These are phyloP conservation scores for Podaxis rugospora DNA, from an alignment of 768 basidiomycete species.

Conservation along the genomic window DNA sequence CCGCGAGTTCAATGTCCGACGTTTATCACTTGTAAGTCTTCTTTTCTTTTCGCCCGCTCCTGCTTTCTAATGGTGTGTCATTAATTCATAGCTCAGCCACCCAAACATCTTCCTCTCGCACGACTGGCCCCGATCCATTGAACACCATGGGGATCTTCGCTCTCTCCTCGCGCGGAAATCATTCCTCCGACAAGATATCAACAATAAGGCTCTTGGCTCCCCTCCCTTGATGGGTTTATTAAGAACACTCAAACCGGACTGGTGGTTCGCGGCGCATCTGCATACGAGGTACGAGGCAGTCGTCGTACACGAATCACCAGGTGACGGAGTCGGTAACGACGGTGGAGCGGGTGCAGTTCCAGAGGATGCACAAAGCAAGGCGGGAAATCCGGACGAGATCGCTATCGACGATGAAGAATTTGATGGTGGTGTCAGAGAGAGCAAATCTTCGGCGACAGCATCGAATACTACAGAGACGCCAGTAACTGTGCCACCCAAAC, in stretches of 20 bases:
- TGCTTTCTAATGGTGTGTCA: constrained; percentile 13
- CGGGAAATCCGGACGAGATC: constrained; percentile 49
- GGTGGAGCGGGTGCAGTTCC: background rate
- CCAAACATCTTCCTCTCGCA: constrained; percentile 87
- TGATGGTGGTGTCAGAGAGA: constrained; percentile 10
- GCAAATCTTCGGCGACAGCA: background rate
- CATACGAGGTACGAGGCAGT: constrained; percentile 83
- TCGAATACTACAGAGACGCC: background rate
- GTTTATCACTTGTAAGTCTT: constrained; percentile 62
- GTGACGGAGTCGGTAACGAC: background rate
- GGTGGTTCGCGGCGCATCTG: constrained; percentile 94
- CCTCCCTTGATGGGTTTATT: constrained; percentile 82
- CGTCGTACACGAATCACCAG: constrained; percentile 37
- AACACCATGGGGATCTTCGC: constrained; percentile 68
- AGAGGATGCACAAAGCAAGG: background rate
- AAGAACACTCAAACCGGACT: constrained; percentile 62
- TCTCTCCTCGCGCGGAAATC: constrained; percentile 71
- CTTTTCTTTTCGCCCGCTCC: background rate
- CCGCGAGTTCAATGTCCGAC: constrained; percentile 78
- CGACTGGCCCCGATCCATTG: constrained; percentile 92
- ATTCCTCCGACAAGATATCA: constrained; percentile 71
- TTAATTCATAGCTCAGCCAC: constrained; percentile 44
- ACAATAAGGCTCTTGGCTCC: constrained; percentile 69
- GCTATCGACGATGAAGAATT: constrained; percentile 38
- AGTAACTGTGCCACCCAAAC: background rate